Base-by-base conservation (phyloP, 2,329 filamentous ascomycete genomes). In the Lizonia empirigonia region DNA sequence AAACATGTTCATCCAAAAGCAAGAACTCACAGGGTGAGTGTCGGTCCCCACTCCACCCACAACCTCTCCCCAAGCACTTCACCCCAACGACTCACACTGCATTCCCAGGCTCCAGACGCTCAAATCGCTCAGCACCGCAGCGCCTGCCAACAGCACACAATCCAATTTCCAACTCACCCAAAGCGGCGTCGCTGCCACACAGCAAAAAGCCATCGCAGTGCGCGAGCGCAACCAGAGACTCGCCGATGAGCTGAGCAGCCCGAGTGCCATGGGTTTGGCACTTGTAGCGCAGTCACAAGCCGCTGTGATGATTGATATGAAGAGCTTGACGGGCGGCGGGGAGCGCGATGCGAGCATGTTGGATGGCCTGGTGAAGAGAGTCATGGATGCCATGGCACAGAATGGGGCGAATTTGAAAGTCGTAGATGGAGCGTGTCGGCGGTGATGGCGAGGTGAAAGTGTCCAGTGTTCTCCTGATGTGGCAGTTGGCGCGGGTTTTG, bases 1-100 rank as follows among this genome's bases (percentile, higher is more conserved):
- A 8, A 64, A 63, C 27, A 53, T 65, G 19, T 48, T 56, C 19
- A 63, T 65, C 13, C 63, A 65, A 34, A 51, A 51, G 16, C 54
- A 61, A 15, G 63, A 65, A 24, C 44, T 64, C 3, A 42, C 57
- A 39, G 58, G 58, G 63, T 60, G 44, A 10, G 47, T n/a, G n/a
- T n/a, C n/a, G n/a, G n/a, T n/a, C n/a, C n/a, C n/a, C n/a, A n/a
- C n/a, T n/a, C n/a, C n/a, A n/a, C n/a, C n/a, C n/a, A n/a, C 1
- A 20, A 5, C 15, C 7, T 13, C n/a, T 4, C 22, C 40, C 45
- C 23, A 45, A 10, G 4, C 32, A 20, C 16, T 10, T 16, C 19
- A 4, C 22, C n/a, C n/a, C n/a, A n/a, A n/a, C n/a, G n/a, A n/a
- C n/a, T n/a, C n/a, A n/a, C n/a, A n/a, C n/a, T n/a, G n/a, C n/a